Percentiles rank a stretch among this genome's conserved stretches.
Conservation (phyloP, 179 eudicot genomes). For the Beta corolliflora region DNA sequence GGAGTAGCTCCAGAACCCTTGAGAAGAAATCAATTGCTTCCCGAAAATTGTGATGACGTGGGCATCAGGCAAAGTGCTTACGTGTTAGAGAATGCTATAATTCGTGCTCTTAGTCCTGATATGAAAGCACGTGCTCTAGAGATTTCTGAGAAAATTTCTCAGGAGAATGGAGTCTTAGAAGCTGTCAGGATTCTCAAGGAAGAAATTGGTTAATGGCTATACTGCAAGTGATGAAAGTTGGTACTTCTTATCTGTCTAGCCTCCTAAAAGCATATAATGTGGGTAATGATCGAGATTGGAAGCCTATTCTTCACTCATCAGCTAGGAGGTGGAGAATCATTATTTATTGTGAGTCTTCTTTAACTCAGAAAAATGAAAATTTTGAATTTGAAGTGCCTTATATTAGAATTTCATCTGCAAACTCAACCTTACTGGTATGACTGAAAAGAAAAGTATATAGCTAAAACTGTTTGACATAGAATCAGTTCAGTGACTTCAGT, state of each 20-base stretch:
- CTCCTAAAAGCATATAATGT: neutral
- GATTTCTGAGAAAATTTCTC: slow-evolving; percentile 58
- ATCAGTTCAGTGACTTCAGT: neutral
- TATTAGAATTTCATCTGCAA: neutral
- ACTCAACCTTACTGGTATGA: too few species aligned
- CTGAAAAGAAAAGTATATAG: neutral
- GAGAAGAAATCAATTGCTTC: slow-evolving; percentile 58
- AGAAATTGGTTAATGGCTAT: slow-evolving; percentile 23
- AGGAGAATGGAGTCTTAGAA: slow-evolving; percentile 75
- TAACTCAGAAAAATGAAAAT: neutral
- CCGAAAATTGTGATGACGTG: slow-evolving; percentile 48
- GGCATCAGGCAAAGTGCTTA: slow-evolving; percentile 57
- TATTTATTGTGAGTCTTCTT: slow-evolving; percentile 2
- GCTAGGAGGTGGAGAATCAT: neutral
- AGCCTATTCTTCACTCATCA: neutral
- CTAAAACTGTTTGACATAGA: neutral
- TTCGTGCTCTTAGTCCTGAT: slow-evolving; percentile 51
- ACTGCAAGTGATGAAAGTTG: slow-evolving; percentile 10
- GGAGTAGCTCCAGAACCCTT: slow-evolving; percentile 91
- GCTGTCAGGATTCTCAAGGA: slow-evolving; percentile 63
- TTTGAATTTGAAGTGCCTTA: slow-evolving; percentile 9
- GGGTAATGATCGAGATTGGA: neutral
- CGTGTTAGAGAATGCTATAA: slow-evolving; percentile 52
- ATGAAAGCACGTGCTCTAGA: slow-evolving; percentile 59
- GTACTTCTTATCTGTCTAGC: neutral